Conservation (phyloP, 2,329 filamentous ascomycete genomes). For the Bipolaris zeicola region DNA sequence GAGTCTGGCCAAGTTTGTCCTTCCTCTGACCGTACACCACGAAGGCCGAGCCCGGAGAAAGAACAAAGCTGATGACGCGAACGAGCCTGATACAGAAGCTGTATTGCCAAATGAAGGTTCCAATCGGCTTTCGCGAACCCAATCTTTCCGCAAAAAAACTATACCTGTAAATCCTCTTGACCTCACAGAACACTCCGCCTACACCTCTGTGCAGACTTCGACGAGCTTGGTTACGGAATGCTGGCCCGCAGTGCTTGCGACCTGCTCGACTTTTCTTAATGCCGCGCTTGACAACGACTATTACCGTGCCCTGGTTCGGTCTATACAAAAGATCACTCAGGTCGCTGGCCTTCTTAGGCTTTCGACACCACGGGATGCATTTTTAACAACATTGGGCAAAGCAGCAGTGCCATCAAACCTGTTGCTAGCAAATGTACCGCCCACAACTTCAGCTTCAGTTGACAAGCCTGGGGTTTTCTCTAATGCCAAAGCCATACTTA, state of each 20-base stretch:
- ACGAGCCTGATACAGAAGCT: constrained; percentile 26
- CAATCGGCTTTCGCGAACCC: constrained; percentile 61
- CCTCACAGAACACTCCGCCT: constrained; percentile 73
- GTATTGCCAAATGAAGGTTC: constrained; percentile 31
- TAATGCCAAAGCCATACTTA: constrained; percentile 74
- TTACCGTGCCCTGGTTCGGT: constrained; percentile 87
- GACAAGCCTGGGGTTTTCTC: constrained; percentile 67
- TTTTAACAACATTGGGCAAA: constrained; percentile 91
- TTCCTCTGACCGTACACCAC: constrained; percentile 85
- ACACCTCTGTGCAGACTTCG: constrained; percentile 74
- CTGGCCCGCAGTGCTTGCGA: constrained; percentile 94
- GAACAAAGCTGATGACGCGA: constrained; percentile 48
- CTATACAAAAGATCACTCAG: constrained; percentile 94
- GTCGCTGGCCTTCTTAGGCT: constrained; percentile 88
- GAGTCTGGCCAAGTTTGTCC: constrained; percentile 87
- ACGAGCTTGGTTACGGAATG: constrained; percentile 86
- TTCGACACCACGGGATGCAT: constrained; percentile 86
- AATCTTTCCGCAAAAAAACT: constrained; percentile 74
- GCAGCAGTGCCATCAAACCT: constrained; percentile 85
- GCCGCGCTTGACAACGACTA: constrained; percentile 91
- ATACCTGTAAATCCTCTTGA: constrained; percentile 83
- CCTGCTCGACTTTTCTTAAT: constrained; percentile 93
- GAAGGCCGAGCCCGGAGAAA: constrained; percentile 59
- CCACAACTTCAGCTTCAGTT: constrained; percentile 47
- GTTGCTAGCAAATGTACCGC: constrained; percentile 48